phyloP scores from a whole-genome alignment of 306 rosid genomes.

The Quillaja saponaria region DNA sequence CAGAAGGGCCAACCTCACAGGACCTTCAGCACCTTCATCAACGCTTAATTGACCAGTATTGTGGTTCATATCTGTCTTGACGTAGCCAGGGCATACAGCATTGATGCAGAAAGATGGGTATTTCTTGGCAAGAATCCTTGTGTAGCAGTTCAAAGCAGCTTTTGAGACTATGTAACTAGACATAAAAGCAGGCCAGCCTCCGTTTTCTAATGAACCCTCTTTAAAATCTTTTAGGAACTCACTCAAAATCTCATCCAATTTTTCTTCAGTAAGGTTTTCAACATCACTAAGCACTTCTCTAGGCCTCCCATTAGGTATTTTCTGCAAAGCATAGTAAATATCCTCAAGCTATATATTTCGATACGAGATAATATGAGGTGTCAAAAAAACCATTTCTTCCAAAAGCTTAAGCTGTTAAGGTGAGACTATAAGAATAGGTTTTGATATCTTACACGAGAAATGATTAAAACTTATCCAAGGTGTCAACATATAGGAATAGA shows the following conservation, averaged over 20 bases:
- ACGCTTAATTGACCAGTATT: conserved; percentile 35
- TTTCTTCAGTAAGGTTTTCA: conserved; percentile 46
- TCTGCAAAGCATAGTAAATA: conserved; percentile 16
- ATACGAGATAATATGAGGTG: too few species aligned
- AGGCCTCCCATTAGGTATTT: conserved; percentile 39
- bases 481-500: too few species aligned
- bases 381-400: too few species aligned
- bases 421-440: too few species aligned
- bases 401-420: too few species aligned
- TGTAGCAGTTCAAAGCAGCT: conserved; percentile 48
- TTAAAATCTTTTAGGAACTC: conserved; percentile 41
- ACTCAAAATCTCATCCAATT: conserved; percentile 38
- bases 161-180: conserved; percentile 47
- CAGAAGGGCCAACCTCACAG: conserved; percentile 52
- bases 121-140: conserved; percentile 47
- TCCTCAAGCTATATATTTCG: too few species aligned
- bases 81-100: conserved; percentile 47
- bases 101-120: conserved; percentile 37
- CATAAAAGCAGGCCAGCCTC: conserved; percentile 39
- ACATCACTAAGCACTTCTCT: conserved; percentile 40
- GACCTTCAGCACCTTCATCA: conserved; percentile 56
- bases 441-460: too few species aligned
- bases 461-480: too few species aligned
- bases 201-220: conserved; percentile 41
- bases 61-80: conserved; percentile 39